Conservation (phyloP, 108 stramenopile genomes). For the Heterococcus sp. region DNA sequence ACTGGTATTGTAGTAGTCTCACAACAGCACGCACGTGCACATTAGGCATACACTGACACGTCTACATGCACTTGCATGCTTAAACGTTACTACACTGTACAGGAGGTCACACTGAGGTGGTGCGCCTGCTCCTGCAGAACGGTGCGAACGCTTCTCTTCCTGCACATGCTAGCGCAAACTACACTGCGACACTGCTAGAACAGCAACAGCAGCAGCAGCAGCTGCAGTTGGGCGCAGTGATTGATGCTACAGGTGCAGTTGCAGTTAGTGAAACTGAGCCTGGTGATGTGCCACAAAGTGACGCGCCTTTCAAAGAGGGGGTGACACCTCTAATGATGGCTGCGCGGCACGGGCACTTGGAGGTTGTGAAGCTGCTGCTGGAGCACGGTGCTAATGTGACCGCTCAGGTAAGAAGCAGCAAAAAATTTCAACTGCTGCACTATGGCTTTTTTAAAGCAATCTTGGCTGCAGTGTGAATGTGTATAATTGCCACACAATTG, state of each 20-base stretch:
- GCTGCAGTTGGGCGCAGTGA: too few relatives aligned
- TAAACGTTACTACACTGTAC: too few relatives aligned
- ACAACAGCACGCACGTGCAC: too few relatives aligned
- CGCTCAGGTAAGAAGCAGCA: too few relatives aligned
- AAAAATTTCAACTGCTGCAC: too few relatives aligned
- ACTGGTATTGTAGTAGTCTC: too few relatives aligned
- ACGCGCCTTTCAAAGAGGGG: too few relatives aligned
- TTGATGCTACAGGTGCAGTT: slow-evolving; percentile 23
- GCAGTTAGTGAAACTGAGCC: slow-evolving; percentile 49
- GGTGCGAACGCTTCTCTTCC: slow-evolving; percentile 40
- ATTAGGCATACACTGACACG: too few relatives aligned
- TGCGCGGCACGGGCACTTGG: slow-evolving; percentile 51
- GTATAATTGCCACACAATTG: too few relatives aligned
- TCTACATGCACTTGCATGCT: too few relatives aligned
- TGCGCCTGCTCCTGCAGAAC: slow-evolving; percentile 21
- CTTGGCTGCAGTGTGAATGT: slow-evolving; percentile 22
- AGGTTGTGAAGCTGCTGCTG: slow-evolving; percentile 20
- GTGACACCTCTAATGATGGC: slow-evolving; percentile 68
- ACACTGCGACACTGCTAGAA: too few relatives aligned
- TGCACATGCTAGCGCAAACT: slow-evolving; percentile 55
- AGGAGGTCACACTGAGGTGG: slow-evolving; percentile 74
- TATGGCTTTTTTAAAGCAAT: slow-evolving; percentile 7
- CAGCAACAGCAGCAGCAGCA: too few relatives aligned
- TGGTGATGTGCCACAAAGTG: slow-evolving; percentile 67
- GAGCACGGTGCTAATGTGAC: slow-evolving; percentile 13